These are phyloP conservation scores for Citrus reticulata DNA, from an alignment of 345 rosid genomes.

Conservation along the genomic window DNA sequence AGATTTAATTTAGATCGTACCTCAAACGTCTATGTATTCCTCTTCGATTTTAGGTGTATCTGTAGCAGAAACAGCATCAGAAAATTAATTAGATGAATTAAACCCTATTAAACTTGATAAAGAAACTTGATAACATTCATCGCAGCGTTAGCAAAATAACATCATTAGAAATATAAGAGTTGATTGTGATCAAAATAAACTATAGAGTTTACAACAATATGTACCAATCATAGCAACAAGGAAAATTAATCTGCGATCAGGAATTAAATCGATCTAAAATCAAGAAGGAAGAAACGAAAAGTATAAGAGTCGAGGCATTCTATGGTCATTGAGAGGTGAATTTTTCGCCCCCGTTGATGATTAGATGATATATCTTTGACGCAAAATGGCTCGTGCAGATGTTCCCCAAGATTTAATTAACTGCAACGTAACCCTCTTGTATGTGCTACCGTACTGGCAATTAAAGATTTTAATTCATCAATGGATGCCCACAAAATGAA, in stretches of 20 bases:
- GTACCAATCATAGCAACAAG: too few species aligned
- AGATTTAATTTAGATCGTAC: neutral
- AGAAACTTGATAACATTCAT: neutral
- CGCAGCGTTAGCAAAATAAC: too few species aligned
- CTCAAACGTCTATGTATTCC: neutral
- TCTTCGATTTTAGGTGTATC: neutral
- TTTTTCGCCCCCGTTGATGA: too few species aligned
- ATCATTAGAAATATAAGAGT: too few species aligned
- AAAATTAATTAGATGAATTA: too few species aligned
- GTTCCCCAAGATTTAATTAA: too few species aligned
- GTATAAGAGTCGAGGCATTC: neutral
- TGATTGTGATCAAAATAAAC: too few species aligned
- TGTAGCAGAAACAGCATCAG: neutral
- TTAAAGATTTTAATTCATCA: neutral
- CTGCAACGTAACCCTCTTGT: neutral
- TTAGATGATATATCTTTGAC: neutral
- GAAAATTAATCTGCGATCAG: too few species aligned
- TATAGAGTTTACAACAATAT: too few species aligned
- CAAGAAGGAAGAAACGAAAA: neutral
- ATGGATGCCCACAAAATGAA: neutral
- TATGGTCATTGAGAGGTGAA: too few species aligned
- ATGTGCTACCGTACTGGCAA: neutral
- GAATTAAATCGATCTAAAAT: neutral
- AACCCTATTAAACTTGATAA: neutral
- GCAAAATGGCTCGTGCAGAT: neutral